These are phyloP conservation scores for Beauveria medogensis DNA, from an alignment of 2,329 filamentous ascomycete species.

Conservation along the genomic window DNA sequence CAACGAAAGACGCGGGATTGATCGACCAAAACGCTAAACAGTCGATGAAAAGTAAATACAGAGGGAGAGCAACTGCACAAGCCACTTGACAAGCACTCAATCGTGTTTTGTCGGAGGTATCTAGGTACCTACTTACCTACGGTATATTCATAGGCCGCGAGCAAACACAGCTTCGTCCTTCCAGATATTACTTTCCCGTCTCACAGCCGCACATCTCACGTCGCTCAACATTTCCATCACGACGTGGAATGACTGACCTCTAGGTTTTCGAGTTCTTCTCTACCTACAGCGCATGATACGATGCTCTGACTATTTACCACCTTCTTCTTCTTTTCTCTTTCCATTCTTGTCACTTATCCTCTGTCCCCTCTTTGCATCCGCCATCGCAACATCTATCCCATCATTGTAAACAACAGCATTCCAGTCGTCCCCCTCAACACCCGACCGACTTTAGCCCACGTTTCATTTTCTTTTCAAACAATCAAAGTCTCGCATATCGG, in stretches of 20 bases:
- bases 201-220: constrained; percentile 1
- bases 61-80: background rate
- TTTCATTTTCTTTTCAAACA: background rate
- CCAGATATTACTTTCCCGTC: background rate
- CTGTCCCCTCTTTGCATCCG: background rate
- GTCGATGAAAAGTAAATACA: background rate
- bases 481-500: background rate
- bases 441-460: background rate
- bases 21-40: constrained; percentile 5
- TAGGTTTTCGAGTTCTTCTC: background rate
- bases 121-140: too few species aligned
- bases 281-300: constrained; percentile 8
- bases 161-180: background rate
- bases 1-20: constrained; percentile 5
- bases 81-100: background rate
- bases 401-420: constrained; percentile 10
- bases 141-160: too few species aligned
- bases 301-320: constrained; percentile 6
- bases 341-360: background rate
- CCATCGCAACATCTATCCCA: background rate
- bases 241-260: constrained; percentile 2
- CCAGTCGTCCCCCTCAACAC: background rate
- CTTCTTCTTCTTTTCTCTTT: background rate
- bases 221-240: constrained; percentile 5
- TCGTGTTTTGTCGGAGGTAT: background rate